Base-by-base conservation (phyloP, 495 filamentous ascomycete species). In the Thermothielavioides terrestris region DNA sequence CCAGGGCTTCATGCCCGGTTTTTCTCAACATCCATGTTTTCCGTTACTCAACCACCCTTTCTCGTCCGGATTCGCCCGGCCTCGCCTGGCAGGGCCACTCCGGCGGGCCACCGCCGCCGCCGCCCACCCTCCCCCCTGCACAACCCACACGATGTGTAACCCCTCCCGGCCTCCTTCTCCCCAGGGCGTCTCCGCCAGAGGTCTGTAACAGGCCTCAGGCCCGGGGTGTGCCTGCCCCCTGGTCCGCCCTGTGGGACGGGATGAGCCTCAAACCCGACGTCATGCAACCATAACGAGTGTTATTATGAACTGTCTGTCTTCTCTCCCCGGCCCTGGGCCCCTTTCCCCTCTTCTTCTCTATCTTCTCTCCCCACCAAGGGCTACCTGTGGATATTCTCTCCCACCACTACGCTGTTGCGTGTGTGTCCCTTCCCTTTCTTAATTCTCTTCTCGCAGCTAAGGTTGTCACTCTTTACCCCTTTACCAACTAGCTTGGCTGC, bases 401-500 rank as follows among this genome's bases (percentile, higher is more conserved):
- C 61, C 58, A 64, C 68, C 64, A 74, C 65, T 66, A 65, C 65
- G 63, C 60, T 63, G 68, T 71, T 64, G 70, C 65, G 71, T 67
- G 63, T 70, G 66, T 71, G 61, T 65, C 55, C 54, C 61, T 61
- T 54, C 62, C 54, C 56, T 60, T 65, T 61, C 46, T 60, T 59
- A 54, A 60, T 66, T 69, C 66, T 68, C 69, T 71, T 68, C 69
- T 68, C 68, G 70, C 72, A 72, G 74, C 74, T 76, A 62, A 68
- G 62, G 59, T 66, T 57, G 64, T 71, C 66, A 71, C 74, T 73
- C 73, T 76, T 76, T 70, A n/a, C 71, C 71, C 64, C 66, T 65
- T 53, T 54, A 61, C 73, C 76, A 77, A 78, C 74, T 76, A 71
- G 74, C 66, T 78, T 76, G 74, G 73, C 71, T 76, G 73, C 67